Conservation (phyloP, 768 basidiomycete genomes). For the Dioszegia aurantiaca region DNA sequence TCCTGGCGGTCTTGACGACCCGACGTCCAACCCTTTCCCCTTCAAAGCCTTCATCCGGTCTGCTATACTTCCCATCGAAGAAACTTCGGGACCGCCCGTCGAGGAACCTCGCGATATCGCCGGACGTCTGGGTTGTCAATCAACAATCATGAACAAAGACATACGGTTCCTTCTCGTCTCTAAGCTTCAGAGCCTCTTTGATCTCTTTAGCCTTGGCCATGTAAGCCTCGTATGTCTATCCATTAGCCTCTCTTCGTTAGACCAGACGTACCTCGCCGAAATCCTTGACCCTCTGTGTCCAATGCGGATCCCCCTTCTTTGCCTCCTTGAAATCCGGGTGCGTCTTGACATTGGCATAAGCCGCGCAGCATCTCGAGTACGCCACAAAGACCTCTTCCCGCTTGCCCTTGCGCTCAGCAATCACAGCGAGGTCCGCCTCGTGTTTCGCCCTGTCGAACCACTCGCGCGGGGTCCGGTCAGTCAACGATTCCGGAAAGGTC, state of each 20-base stretch:
- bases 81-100: conserved; percentile 54
- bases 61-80: conserved; percentile 68
- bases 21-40: conserved; percentile 66
- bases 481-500: conserved; percentile 21
- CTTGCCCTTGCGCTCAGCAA: conserved; percentile 34
- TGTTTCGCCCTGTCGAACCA: conserved; percentile 40
- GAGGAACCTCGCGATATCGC: conserved; percentile 16
- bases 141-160: background rate
- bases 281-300: conserved; percentile 36
- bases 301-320: conserved; percentile 30
- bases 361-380: conserved; percentile 31
- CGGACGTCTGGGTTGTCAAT: conserved; percentile 14
- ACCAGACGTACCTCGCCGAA: conserved; percentile 36
- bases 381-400: conserved; percentile 46
- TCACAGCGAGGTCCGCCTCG: conserved; percentile 33
- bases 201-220: conserved; percentile 55
- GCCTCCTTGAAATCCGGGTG: conserved; percentile 27
- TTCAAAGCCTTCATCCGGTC: conserved; percentile 75
- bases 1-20: conserved; percentile 21
- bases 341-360: conserved; percentile 29
- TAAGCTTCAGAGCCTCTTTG: conserved; percentile 57
- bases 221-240: conserved; percentile 44
- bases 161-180: conserved; percentile 47
- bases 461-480: conserved; percentile 27
- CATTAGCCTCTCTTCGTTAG: background rate